Evolutionary conservation across 179 eudicot species (phyloP).

Genomic region (Gypsophila paniculata): DNA sequence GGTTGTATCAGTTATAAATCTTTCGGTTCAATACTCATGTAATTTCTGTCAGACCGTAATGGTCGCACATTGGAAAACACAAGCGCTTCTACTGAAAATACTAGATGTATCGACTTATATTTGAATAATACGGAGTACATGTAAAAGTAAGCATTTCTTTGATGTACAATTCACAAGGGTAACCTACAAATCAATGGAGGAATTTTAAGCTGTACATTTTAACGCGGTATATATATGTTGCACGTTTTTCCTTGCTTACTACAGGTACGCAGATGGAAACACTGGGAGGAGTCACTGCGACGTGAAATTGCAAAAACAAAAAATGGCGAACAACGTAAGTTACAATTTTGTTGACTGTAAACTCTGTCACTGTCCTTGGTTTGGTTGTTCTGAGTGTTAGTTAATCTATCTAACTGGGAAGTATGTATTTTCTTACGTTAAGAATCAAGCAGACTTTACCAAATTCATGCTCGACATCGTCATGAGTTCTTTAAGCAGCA

Average conservation of each 20-base stretch:
- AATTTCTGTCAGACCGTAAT: no score
- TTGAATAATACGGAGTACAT: no score
- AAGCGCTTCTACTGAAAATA: no score
- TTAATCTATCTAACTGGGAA: neutral
- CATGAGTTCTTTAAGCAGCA: conserved; percentile 37
- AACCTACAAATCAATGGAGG: no score
- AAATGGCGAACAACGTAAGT: conserved; percentile 21
- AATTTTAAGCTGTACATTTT: no score
- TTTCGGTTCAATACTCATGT: no score
- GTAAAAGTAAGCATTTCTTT: no score
- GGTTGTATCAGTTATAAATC: no score
- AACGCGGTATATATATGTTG: no score
- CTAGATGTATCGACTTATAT: no score
- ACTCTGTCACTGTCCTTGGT: neutral
- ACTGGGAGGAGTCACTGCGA: conserved; percentile 65
- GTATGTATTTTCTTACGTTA: neutral
- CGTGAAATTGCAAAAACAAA: conserved; percentile 33
- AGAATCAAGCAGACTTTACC: conserved; percentile 31
- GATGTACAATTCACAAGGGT: no score
- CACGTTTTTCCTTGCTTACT: conserved; percentile 6
- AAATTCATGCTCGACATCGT: conserved; percentile 36
- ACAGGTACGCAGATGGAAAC: conserved; percentile 69
- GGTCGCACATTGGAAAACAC: no score
- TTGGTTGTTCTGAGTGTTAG: neutral
- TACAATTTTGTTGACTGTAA: conserved; percentile 1